phyloP scores from a whole-genome alignment of 495 filamentous ascomycete genomes.

The Podospora pseudocomata region DNA sequence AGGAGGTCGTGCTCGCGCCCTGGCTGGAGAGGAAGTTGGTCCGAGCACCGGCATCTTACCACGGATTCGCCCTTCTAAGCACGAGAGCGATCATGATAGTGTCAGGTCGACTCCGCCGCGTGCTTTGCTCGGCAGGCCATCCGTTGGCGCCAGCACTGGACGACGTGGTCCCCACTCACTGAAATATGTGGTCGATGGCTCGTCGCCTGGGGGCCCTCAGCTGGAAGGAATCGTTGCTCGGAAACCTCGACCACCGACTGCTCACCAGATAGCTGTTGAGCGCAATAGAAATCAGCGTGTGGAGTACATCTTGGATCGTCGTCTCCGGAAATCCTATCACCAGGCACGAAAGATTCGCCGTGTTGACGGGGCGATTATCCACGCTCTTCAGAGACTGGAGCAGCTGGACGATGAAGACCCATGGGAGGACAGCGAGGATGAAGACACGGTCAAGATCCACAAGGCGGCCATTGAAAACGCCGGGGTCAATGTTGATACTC shows the following conservation, averaged over 20 bases:
- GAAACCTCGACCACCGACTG: slow-evolving; percentile 75
- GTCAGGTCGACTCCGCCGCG: slow-evolving; percentile 56
- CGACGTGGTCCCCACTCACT: slow-evolving; percentile 47
- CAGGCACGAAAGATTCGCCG: slow-evolving; percentile 57
- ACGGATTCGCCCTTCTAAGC: slow-evolving; percentile 52
- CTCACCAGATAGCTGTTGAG: slow-evolving; percentile 90
- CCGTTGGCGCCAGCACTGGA: slow-evolving; percentile 33
- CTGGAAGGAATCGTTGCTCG: slow-evolving; percentile 43
- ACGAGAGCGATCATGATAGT: slow-evolving; percentile 57
- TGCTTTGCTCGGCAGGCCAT: slow-evolving; percentile 30
- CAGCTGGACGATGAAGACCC: slow-evolving; percentile 55
- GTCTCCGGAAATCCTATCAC: slow-evolving; percentile 61
- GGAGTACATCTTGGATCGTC: slow-evolving; percentile 78
- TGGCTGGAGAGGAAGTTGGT: slow-evolving; percentile 55
- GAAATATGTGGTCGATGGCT: slow-evolving; percentile 50
- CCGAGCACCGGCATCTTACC: slow-evolving; percentile 53
- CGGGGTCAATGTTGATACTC: slow-evolving; percentile 16
- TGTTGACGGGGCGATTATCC: slow-evolving; percentile 59
- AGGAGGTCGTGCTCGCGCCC: slow-evolving; percentile 27
- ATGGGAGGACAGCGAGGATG: slow-evolving; percentile 77
- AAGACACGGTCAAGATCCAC: slow-evolving; percentile 48
- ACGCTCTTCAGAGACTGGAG: slow-evolving; percentile 65
- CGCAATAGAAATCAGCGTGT: slow-evolving; percentile 83
- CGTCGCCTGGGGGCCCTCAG: slow-evolving; percentile 46
- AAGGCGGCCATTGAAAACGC: slow-evolving; percentile 17